phyloP scores from a whole-genome alignment of 2,329 filamentous ascomycete genomes.

The Trichoderma afroharzianum region DNA sequence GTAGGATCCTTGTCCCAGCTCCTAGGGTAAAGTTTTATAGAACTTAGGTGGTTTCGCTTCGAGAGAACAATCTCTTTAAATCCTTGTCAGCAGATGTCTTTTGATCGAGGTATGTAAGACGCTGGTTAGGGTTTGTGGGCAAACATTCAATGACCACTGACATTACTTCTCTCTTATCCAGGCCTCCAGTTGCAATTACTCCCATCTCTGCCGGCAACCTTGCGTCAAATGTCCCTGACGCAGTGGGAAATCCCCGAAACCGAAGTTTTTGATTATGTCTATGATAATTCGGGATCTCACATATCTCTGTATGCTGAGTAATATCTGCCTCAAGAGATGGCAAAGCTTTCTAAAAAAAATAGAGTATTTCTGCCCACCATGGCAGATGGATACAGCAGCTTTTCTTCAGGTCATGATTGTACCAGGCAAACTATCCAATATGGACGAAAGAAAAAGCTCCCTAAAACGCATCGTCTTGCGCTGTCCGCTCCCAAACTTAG shows the following conservation, averaged over 20 bases:
- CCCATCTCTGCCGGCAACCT: neutral
- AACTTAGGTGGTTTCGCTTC: constrained; percentile 4
- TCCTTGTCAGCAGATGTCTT: neutral
- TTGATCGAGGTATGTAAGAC: neutral
- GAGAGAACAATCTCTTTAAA: neutral
- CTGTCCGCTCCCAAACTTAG: neutral
- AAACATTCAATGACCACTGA: neutral
- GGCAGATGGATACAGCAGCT: constrained; percentile 7
- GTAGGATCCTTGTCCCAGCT: neutral
- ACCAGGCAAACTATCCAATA: neutral
- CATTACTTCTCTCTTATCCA: neutral
- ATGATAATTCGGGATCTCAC: neutral
- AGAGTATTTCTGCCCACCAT: neutral
- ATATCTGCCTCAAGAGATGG: neutral
- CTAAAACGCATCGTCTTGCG: neutral
- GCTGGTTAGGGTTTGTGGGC: neutral
- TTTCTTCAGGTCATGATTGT: neutral
- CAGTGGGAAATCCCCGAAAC: neutral
- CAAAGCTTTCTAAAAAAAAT: constrained; percentile 1
- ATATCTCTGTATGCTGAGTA: neutral
- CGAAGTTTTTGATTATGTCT: neutral
- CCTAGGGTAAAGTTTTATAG: constrained; percentile 1
- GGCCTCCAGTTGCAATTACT: neutral
- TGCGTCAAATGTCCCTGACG: constrained; percentile 1
- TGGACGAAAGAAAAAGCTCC: neutral